Base-by-base conservation (phyloP, 192 early-diverging fungal genomes). In the Kickxella alabastrina region DNA sequence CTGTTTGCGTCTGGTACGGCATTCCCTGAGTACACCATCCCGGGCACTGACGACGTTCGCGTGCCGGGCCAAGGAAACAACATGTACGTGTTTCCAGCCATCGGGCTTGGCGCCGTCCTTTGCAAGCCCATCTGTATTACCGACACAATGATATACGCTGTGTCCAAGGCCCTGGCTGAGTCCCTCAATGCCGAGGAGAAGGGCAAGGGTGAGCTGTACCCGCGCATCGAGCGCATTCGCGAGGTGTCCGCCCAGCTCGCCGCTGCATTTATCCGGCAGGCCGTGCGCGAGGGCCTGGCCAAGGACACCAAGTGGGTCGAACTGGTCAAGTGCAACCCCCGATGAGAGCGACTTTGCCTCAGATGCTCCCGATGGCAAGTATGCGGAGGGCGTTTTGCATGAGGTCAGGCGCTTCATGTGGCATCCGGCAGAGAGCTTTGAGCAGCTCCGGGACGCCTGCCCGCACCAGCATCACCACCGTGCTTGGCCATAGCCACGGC, bases 51-150 rank as follows among this genome's bases (percentile, higher is more conserved):
- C 57, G 51, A 70, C 27, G 53, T 38, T 22, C 48, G 45, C 7
- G 49, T 86, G 29, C 89, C 91, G 3, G 92, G 87, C 6, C 89
- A 92, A 67, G 91, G 89, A 40, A 93, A 95, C 78, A 95, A 95
- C 77, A 92, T 91, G 87, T 97, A 94, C 62, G 87, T 90, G 46
- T 98, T 95, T 83, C 95, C 95, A n/a, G 87, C 92, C 43, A 82
- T 98, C 31, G 95, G 95, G 4, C 79, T 95, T 19, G 95, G 95
- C 48, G 68, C 87, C 10, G 82, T 86, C 35, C 64, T 96, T 24
- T 84, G 88, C 52, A 84, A 85, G 56, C 77, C 92, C 18, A 38
- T 42, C n/a, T 52, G 38, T 18, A 87, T 96, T 44, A 86, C 88
- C 21, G 87, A 93, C 57, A 75, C 67, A 37, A 87, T 95, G 89